Conservation (phyloP, 1,284 basidiomycete species). For the Ustilago crameri region DNA sequence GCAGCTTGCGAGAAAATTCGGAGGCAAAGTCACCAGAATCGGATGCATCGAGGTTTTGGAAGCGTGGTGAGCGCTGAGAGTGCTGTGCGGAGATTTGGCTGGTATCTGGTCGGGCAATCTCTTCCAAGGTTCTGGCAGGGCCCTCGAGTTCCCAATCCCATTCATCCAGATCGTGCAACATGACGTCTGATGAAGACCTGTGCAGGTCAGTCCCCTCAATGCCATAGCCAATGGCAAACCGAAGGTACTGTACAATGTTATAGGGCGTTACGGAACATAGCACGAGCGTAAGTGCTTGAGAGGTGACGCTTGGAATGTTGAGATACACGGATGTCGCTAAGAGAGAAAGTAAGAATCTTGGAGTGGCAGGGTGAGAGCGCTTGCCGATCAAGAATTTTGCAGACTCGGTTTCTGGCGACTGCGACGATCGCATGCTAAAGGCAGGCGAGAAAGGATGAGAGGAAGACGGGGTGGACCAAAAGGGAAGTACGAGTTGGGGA, state of each 20-base stretch:
- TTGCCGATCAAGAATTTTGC: conserved; percentile 49
- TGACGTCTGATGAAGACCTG: conserved; percentile 35
- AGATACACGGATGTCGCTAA: conserved; percentile 87
- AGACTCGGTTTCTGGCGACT: conserved; percentile 71
- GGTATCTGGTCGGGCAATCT: conserved; percentile 32
- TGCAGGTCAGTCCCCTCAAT: conserved; percentile 71
- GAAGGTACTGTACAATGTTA: conserved; percentile 81
- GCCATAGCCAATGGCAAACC: conserved; percentile 82
- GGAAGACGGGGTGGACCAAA: conserved; percentile 51
- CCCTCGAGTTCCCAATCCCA: conserved; percentile 71
- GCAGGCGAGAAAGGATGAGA: conserved; percentile 74
- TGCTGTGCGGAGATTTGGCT: conserved; percentile 2
- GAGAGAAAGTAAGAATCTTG: conserved; percentile 84
- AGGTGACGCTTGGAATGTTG: conserved; percentile 80
- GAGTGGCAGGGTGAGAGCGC: conserved; percentile 77
- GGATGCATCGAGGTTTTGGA: not conserved
- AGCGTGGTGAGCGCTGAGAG: not conserved
- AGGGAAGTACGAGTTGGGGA: conserved; percentile 55
- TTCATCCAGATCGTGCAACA: conserved; percentile 35
- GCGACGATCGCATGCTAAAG: conserved; percentile 69
- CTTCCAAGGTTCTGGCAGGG: conserved; percentile 70
- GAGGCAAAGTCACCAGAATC: conserved; percentile 60
- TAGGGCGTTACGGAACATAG: conserved; percentile 81
- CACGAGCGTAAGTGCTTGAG: conserved; percentile 79
- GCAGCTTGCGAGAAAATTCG: conserved; percentile 22